Base-by-base conservation (phyloP, 495 filamentous ascomycete genomes). In the Tetracladium setigerum region DNA sequence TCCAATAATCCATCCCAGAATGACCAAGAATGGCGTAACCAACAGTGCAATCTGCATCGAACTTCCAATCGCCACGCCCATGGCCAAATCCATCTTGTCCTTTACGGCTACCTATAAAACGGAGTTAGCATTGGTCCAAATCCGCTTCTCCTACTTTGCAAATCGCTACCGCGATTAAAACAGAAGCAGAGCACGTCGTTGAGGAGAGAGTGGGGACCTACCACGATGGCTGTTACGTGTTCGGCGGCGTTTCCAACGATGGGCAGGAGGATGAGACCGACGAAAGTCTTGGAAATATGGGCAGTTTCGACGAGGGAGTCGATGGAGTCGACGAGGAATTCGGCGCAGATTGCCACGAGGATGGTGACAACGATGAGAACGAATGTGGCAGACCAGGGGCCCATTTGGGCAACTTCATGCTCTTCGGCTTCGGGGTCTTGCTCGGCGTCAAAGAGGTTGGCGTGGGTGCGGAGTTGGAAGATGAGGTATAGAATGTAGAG, bases 161-260 rank as follows among this genome's bases (percentile, higher is more conserved):
- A n/a, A n/a, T n/a, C n/a, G n/a, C n/a, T n/a, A n/a, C n/a, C n/a
- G n/a, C n/a, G n/a, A n/a, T n/a, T n/a, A n/a, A n/a, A n/a, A n/a
- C n/a, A n/a, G n/a, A n/a, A n/a, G n/a, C n/a, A n/a, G n/a, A n/a
- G n/a, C n/a, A n/a, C n/a, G n/a, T n/a, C n/a, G n/a, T n/a, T n/a
- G n/a, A n/a, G n/a, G n/a, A n/a, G n/a, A n/a, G n/a, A n/a, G n/a
- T n/a, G n/a, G n/a, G n/a, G n/a, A n/a, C n/a, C n/a, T n/a, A n/a
- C n/a, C n/a, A n/a, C n/a, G n/a, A n/a, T n/a, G n/a, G n/a, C n/a
- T n/a, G n/a, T 96, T 33, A 95, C 90, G 63, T 98, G 92, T 67
- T 98, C 92, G 8, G 92, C 92, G 1, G 92, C 92, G 58, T 98
- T 98, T 49, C 92, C 92, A 30, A 98, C 92, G 60, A 98, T 96